Percentiles rank a stretch among this genome's conserved stretches.
Conservation (phyloP, 192 early-diverging fungal species). For the Allomyces arbusculus region DNA sequence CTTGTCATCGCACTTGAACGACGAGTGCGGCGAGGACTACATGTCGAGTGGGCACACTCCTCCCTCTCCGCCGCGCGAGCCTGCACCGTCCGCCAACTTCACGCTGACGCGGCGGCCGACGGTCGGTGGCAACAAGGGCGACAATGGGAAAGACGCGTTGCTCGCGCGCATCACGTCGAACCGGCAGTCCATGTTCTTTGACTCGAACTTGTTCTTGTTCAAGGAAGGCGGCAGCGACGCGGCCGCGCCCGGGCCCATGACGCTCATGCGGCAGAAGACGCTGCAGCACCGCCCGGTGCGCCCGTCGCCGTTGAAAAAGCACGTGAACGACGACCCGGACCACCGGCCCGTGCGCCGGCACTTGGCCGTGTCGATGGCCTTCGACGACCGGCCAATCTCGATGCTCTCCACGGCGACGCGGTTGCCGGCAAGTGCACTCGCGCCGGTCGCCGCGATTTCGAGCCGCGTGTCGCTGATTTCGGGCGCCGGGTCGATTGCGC, state of each 20-base stretch:
- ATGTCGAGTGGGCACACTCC: neutral
- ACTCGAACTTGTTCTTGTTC: neutral
- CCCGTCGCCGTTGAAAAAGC: no score
- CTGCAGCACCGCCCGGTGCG: neutral
- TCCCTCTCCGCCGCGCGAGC: neutral
- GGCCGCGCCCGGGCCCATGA: neutral
- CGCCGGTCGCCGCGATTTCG: neutral
- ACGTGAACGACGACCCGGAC: neutral
- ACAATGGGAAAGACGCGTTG: neutral
- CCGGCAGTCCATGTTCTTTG: neutral
- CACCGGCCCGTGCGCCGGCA: neutral
- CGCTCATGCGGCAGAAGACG: neutral
- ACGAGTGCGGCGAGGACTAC: no score
- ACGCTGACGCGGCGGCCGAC: no score
- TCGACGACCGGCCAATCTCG: neutral
- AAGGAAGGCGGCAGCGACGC: neutral
- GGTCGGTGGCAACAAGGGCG: no score
- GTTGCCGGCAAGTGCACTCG: neutral
- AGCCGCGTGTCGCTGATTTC: neutral
- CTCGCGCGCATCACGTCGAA: neutral
- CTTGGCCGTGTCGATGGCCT: neutral
- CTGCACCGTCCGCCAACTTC: neutral
- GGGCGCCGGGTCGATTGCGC: neutral
- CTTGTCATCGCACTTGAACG: no score
- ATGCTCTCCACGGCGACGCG: neutral